Evolutionary conservation across 768 basidiomycete species (phyloP).

Genomic region (Gelatoporia subvermispora): DNA sequence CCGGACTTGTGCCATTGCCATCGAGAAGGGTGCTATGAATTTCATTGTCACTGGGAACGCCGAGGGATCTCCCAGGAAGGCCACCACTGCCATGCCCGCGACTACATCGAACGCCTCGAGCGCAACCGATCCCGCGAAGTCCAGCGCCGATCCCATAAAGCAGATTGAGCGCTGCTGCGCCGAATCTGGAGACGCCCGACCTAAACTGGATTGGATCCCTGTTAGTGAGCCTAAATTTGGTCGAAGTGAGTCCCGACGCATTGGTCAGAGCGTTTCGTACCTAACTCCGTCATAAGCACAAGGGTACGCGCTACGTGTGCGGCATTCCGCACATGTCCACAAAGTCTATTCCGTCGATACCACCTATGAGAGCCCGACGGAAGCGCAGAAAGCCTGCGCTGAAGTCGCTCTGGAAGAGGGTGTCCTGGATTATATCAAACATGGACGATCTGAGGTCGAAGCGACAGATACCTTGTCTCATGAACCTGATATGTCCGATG

Average conservation of each 20-base stretch:
- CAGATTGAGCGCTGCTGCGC: slow-evolving; percentile 51
- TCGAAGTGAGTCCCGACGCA: slow-evolving; percentile 33
- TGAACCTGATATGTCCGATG: slow-evolving; percentile 4
- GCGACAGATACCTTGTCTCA: slow-evolving; percentile 2
- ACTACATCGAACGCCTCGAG: background rate
- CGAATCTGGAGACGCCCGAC: slow-evolving; percentile 48
- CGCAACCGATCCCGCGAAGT: background rate
- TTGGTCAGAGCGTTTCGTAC: background rate
- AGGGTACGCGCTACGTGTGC: slow-evolving; percentile 56
- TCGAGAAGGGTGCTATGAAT: slow-evolving; percentile 56
- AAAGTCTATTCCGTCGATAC: slow-evolving; percentile 50
- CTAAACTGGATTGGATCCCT: slow-evolving; percentile 49
- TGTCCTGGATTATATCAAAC: slow-evolving; percentile 52
- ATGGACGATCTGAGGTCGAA: slow-evolving; percentile 45
- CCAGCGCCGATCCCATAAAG: slow-evolving; percentile 19
- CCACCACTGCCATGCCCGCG: slow-evolving; percentile 3
- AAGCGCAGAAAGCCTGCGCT: slow-evolving; percentile 53
- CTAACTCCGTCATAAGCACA: slow-evolving; percentile 24
- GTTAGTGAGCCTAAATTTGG: slow-evolving; percentile 42
- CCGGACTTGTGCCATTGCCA: slow-evolving; percentile 47
- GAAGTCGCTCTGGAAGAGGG: slow-evolving; percentile 46
- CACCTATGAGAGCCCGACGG: slow-evolving; percentile 31
- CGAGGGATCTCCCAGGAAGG: slow-evolving; percentile 27
- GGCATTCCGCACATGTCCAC: slow-evolving; percentile 43
- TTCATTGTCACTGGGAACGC: slow-evolving; percentile 48